Evolutionary conservation across 108 stramenopile genomes (phyloP).

Genomic region (Skeletonema grethae): DNA sequence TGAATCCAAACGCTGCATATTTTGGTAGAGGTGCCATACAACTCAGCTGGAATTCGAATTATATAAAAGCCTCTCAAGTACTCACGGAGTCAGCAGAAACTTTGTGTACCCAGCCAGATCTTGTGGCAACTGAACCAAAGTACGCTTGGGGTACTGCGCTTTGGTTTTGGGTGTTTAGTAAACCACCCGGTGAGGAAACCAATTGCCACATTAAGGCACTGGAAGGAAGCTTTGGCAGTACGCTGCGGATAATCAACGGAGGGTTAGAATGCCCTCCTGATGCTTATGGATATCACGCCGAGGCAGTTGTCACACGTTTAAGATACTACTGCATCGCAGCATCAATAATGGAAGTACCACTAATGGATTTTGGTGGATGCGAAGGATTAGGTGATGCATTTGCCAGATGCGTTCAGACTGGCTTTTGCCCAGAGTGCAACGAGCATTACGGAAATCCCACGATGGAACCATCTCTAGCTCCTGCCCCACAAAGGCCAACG

Average conservation of each 20-base stretch:
- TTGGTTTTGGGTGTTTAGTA: constrained; percentile 50
- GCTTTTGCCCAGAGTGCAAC: constrained; percentile 45
- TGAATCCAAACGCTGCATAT: constrained; percentile 40
- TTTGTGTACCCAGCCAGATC: constrained; percentile 39
- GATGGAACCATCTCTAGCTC: constrained; percentile 22
- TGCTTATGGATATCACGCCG: constrained; percentile 34
- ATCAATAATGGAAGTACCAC: constrained; percentile 27
- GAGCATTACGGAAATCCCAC: constrained; percentile 19
- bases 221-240: constrained; percentile 35
- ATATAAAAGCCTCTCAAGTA: constrained; percentile 37
- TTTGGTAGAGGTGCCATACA: constrained; percentile 49
- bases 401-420: constrained; percentile 15
- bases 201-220: constrained; percentile 43
- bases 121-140: constrained; percentile 47
- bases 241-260: constrained; percentile 40
- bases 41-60: constrained; percentile 44
- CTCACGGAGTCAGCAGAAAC: constrained; percentile 38
- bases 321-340: constrained; percentile 43
- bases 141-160: constrained; percentile 51
- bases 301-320: constrained; percentile 45
- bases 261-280: constrained; percentile 37
- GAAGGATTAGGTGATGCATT: constrained; percentile 36
- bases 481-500: constrained; percentile 17
- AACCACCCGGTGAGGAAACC: constrained; percentile 15
- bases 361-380: constrained; percentile 40